Percentiles rank a stretch among this genome's conserved stretches.
Evolutionary conservation across 768 basidiomycete species (phyloP).

Genomic region (Boletus huronensis): DNA sequence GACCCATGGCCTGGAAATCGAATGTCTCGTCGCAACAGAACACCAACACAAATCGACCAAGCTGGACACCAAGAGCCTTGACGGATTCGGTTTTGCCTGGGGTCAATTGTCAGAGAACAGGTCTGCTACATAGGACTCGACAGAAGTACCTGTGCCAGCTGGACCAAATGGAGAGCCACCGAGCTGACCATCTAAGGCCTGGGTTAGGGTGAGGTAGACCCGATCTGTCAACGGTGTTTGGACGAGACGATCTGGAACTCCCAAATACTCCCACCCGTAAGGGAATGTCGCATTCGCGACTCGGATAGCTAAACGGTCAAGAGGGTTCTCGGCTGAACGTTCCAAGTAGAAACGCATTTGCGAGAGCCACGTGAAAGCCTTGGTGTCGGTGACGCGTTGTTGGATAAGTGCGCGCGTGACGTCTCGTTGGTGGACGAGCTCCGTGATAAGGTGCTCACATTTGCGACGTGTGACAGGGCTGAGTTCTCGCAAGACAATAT

Average conservation of each 20-base stretch:
- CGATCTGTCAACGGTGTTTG: conserved; percentile 97
- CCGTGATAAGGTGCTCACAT: conserved; percentile 98
- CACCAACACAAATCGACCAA: conserved; percentile 99
- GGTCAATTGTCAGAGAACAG: conserved; percentile 2
- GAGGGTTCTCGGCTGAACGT: conserved; percentile 60
- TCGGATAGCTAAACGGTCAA: conserved; percentile 76
- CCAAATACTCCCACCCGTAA: conserved; percentile 99
- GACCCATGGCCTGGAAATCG: conserved; percentile 99
- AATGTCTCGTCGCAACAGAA: conserved; percentile 99
- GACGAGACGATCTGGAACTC: conserved; percentile 93
- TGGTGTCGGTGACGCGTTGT: conserved; percentile 57
- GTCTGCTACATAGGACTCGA: background rate
- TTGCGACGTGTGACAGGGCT: conserved; percentile 90
- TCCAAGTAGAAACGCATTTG: conserved; percentile 99
- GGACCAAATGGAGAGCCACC: conserved; percentile 98
- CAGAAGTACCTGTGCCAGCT: conserved; percentile 80
- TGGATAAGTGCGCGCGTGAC: conserved; percentile 79
- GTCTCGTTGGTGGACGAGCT: conserved; percentile 97
- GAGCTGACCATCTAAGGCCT: conserved; percentile 90
- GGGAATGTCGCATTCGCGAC: conserved; percentile 92
- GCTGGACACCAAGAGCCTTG: conserved; percentile 95
- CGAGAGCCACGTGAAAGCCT: conserved; percentile 88
- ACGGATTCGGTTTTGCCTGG: conserved; percentile 98
- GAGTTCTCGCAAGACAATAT: conserved; percentile 90
- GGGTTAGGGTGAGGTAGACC: conserved; percentile 94